Evolutionary conservation across 2,329 filamentous ascomycete species (phyloP).

Genomic region (Fusarium bactridioides): DNA sequence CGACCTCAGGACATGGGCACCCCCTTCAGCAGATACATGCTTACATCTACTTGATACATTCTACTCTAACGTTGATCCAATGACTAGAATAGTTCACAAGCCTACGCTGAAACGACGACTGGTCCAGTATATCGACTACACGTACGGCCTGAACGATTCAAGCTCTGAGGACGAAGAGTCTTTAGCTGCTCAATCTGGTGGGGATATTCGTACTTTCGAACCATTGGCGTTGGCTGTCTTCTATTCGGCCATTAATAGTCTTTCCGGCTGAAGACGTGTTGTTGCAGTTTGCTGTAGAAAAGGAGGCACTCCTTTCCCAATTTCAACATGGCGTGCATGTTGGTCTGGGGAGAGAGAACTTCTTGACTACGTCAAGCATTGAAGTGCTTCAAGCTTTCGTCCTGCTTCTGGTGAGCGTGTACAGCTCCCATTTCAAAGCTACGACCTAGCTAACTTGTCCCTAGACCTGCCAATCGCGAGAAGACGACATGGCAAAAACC

Average conservation of each 20-base stretch:
- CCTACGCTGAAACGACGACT: neutral
- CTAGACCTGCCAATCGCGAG: neutral
- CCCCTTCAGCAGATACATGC: neutral
- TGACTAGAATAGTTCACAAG: neutral
- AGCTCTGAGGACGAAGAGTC: neutral
- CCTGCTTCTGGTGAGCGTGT: neutral
- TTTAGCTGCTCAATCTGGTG: fast-evolving
- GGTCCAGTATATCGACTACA: neutral
- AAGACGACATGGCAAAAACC: neutral
- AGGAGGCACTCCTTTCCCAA: neutral
- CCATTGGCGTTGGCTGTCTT: neutral
- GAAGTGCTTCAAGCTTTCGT: neutral
- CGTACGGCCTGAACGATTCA: neutral
- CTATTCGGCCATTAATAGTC: neutral
- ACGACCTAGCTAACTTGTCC: neutral
- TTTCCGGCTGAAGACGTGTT: neutral
- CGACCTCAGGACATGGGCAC: neutral
- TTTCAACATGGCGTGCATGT: neutral
- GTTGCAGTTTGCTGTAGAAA: neutral
- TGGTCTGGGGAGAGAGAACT: neutral
- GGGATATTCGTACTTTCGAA: neutral
- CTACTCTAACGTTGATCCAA: neutral
- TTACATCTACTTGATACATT: neutral
- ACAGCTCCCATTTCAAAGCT: fast-evolving
- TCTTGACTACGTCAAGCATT: neutral